Evolutionary conservation across 169 alveolate genomes (phyloP), one percentile per base, ranked within the genome.

Genomic region (Amoebophrya sp.): DNA sequence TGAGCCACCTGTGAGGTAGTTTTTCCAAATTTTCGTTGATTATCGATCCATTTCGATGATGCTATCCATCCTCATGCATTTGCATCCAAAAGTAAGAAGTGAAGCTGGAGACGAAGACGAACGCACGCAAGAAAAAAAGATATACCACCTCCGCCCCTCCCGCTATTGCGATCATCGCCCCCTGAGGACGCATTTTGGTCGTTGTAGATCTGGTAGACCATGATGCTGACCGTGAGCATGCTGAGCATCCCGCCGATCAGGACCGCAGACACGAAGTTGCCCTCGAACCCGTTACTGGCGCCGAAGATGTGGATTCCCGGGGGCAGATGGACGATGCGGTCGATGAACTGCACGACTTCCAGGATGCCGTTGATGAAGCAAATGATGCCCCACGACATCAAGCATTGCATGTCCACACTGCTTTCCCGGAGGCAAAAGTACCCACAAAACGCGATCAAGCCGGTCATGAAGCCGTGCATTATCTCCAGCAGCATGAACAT

Each of bases 321-420:
- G 32, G 83, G 83, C 83, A 66, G 12, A 25, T 66, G 83, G 2
- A 66, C 83, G 39, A 7, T 1, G 29, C 83, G 83, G 32, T 66
- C 83, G 29, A 66, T 66, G 83, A 66, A 66, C 35, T 66, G 29
- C 32, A 66, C 83, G 32, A 66, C 83, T 66, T 66, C 83, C 38
- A 66, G 83, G 18, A 66, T 66, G 83, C 83, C 83, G 83, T 66
- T 66, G 35, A 66, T 66, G 35, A 66, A 12, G 83, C 83, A 66
- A 25, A 66, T 66, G 29, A 66, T 66, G 39, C 83, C 83, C 83
- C 83, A 66, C 2, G 39, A 25, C 83, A 66, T 66, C 10, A 66
- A 25, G 83, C 83, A 66, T 25, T 66, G 83, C 12, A 66, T 25
- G 35, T 66, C 83, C 83, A 66, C 83, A 1, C 32, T 7, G 1